Evolutionary conservation across 768 basidiomycete genomes (phyloP).

Genomic region (Lepiota venenata): DNA sequence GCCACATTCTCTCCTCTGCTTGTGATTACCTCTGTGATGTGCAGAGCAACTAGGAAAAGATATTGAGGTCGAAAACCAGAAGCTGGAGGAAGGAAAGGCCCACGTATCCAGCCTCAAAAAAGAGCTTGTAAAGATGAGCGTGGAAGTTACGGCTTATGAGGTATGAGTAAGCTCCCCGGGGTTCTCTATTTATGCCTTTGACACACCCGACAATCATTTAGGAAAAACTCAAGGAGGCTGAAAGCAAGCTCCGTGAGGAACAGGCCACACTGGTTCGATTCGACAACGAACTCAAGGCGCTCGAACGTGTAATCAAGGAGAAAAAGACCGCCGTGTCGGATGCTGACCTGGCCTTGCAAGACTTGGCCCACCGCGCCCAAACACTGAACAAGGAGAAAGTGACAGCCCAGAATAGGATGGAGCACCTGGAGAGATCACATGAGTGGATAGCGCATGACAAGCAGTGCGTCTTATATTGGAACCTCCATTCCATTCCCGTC

Average conservation of each 20-base stretch:
- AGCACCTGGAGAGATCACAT: constrained; percentile 74
- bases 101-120: constrained; percentile 53
- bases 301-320: constrained; percentile 77
- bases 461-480: constrained; percentile 52
- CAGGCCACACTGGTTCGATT: constrained; percentile 85
- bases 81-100: constrained; percentile 36
- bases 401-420: constrained; percentile 44
- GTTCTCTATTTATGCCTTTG: not conserved
- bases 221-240: constrained; percentile 60
- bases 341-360: constrained; percentile 59
- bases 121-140: constrained; percentile 59
- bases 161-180: constrained; percentile 26
- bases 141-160: constrained; percentile 44
- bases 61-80: constrained; percentile 48
- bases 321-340: constrained; percentile 73
- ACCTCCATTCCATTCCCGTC: not conserved
- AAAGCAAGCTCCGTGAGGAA: constrained; percentile 76
- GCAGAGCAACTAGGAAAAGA: constrained; percentile 83
- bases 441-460: constrained; percentile 90
- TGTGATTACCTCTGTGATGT: not conserved
- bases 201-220: constrained; percentile 22
- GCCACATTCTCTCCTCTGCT: not conserved
- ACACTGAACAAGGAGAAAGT: constrained; percentile 72
- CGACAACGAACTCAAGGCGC: constrained; percentile 81
- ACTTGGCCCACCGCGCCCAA: constrained; percentile 61